Base-by-base conservation (phyloP, 345 rosid genomes). In the Abelmoschus esculentus region DNA sequence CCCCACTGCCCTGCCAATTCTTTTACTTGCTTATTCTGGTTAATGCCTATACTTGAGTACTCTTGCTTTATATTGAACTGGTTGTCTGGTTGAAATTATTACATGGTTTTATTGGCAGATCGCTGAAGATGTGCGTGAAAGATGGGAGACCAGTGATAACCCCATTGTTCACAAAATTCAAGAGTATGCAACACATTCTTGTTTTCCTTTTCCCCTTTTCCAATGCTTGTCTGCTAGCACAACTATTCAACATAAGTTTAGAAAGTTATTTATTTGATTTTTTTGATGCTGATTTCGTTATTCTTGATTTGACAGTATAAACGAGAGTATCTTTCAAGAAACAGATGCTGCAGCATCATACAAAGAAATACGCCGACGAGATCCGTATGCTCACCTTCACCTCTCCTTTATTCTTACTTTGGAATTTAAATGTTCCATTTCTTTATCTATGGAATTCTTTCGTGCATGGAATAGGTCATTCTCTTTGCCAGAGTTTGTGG, bases 131-230 rank as follows among this genome's bases (percentile, higher is more conserved):
- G 29, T 89, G 81, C 87, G 81, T 59, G 99, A 96, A 81, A 87
- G 83, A 84, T 92, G 98, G 99, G 99, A 96, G 76, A 96, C 98
- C 29, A 92, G 96, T 73, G 99, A 96, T 77, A 87, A 65, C 77
- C 97, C 97, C 42, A 81, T 96, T 71, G 97, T 92, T 69, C 93
- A 89, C 84, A 96, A 90, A 84, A 90, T 96, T 79, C 99, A 92
- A 76, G 98, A 96, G 97, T 96, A 87, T 66, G 87, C 44, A 68
- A 73, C 72, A 67, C 64, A 29, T 29, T 74, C 58, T 60, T 19
- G 17, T 42, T 17, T 12, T 32, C 17, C 15, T 14, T 38, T 44
- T 1, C 13, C 17, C 19, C 19, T 47, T 58, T 22, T 57, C n/a
- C 50, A 4, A 10, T 64, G 31, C 67, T 22, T 12, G 31, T 26